Conservation (phyloP, 108 stramenopile species). For the Poteriospumella lacustris region DNA sequence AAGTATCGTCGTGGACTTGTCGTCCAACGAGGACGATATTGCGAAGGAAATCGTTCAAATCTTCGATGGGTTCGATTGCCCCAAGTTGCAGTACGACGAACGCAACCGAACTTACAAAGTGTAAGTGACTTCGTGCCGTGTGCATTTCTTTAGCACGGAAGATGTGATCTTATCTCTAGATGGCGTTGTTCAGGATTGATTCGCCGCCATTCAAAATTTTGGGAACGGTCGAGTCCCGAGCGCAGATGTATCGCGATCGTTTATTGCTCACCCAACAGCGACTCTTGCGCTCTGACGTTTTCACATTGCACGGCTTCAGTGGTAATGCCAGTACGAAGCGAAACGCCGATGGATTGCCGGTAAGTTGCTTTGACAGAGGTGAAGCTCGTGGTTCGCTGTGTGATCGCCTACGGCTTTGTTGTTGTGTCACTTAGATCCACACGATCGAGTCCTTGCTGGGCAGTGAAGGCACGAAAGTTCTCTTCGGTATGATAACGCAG, state of each 20-base stretch:
- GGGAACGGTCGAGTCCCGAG: background rate
- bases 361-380: too few relatives aligned
- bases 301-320: background rate
- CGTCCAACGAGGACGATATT: constrained; percentile 17
- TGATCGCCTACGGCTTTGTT: too few relatives aligned
- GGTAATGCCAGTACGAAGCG: too few relatives aligned
- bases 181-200: too few relatives aligned
- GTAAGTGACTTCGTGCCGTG: background rate
- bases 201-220: constrained; percentile 13
- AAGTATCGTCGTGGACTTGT: background rate
- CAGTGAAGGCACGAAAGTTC: background rate
- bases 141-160: background rate
- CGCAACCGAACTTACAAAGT: background rate
- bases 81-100: constrained; percentile 22
- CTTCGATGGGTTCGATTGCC: constrained; percentile 12
- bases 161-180: too few relatives aligned
- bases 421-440: background rate
- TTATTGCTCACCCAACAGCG: constrained; percentile 18
- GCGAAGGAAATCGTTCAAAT: background rate
- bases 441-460: constrained; percentile 18
- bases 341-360: too few relatives aligned
- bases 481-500: constrained; percentile 12
- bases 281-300: background rate
- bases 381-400: too few relatives aligned
- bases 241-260: constrained; percentile 22